Evolutionary conservation across 495 filamentous ascomycete genomes (phyloP), one percentile per base, ranked within the genome.

Genomic region (Tetracladium setigerum): DNA sequence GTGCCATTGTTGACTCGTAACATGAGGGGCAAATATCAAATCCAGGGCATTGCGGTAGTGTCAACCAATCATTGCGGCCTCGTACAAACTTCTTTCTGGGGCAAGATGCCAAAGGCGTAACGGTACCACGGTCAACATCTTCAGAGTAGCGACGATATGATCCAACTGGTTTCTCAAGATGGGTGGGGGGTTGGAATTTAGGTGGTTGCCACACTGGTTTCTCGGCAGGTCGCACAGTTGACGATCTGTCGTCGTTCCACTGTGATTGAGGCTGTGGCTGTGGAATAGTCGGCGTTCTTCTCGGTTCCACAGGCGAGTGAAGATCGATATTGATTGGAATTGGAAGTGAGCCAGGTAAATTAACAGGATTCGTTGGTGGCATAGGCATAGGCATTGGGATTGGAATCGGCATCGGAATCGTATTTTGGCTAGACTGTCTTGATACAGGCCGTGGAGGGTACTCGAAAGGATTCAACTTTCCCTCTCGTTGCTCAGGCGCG

Each of bases 1-100:
- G 64, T 14, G 66, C 72, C 47, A 85, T 68, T 37, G 75, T 69
- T 5, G 65, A 63, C 46, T 76, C 69, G 41, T 49, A 61, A 65
- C 83, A 87, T 6, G 67, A 68, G 1, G 82, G 82, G 42, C 83
- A 87, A 34, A 87, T 77, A 49, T 81, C 69, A 30, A 85, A 72
- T 30, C 69, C 64, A 5, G 68, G 62, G 42, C 73, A 66, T 7
- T 73, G 70, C 18, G 72, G 69, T 6, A 87, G 66, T 4, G 78
- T 84, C 51, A 78, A 78, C 83, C 83, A 87, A 52, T 84, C 81
- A 47, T 78, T 67, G 39, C 73, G 68, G 1, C 73, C 74, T 4
- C 66, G 56, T 8, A 70, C 66, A 5, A 67, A 67, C 4, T 64
- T 52, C 2, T 70, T 62, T 41, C 83, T 63, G 1, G 78, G 73